These are phyloP conservation scores for Debaryomyces hansenii DNA, from an alignment of 805 yeast genomes.

Conservation along the genomic window DNA sequence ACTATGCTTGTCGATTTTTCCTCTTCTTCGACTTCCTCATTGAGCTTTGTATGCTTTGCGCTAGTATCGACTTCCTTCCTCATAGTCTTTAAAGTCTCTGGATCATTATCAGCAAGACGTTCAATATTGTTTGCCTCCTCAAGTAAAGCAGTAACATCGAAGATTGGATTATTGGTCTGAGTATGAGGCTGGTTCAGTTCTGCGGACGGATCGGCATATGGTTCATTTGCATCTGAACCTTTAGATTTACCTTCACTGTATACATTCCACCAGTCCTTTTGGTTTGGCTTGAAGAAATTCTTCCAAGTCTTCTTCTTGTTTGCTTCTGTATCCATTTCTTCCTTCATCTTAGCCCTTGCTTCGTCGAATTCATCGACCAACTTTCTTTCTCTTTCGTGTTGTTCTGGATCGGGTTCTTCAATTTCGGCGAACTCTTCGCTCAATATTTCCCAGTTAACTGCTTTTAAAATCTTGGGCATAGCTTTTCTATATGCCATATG, in stretches of 20 bases:
- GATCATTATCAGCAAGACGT: slow-evolving; percentile 24
- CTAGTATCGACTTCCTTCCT: slow-evolving; percentile 14
- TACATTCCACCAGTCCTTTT: slow-evolving; percentile 60
- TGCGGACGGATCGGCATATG: slow-evolving; percentile 25
- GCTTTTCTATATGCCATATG: slow-evolving; percentile 97
- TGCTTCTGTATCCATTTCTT: slow-evolving; percentile 33
- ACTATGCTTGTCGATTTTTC: background rate
- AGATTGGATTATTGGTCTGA: slow-evolving; percentile 22
- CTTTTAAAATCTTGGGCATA: slow-evolving; percentile 76
- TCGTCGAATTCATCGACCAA: slow-evolving; percentile 83
- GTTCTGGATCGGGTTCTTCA: slow-evolving; percentile 93
- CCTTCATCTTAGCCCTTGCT: slow-evolving; percentile 64
- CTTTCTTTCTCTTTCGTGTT: slow-evolving; percentile 78
- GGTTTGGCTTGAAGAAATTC: slow-evolving; percentile 48
- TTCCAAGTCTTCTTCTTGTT: slow-evolving; percentile 45
- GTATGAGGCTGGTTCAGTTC: background rate
- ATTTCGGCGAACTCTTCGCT: slow-evolving; percentile 93
- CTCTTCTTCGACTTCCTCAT: slow-evolving; percentile 20
- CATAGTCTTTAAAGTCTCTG: slow-evolving; percentile 14
- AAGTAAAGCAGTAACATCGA: slow-evolving; percentile 46
- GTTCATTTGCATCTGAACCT: slow-evolving; percentile 13
- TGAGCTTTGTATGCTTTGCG: slow-evolving; percentile 8
- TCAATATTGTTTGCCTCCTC: slow-evolving; percentile 48
- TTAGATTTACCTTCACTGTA: slow-evolving; percentile 36
- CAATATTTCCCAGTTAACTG: slow-evolving; percentile 75